phyloP scores from a whole-genome alignment of 73 alveolate species.

The Urostyla sp. region DNA sequence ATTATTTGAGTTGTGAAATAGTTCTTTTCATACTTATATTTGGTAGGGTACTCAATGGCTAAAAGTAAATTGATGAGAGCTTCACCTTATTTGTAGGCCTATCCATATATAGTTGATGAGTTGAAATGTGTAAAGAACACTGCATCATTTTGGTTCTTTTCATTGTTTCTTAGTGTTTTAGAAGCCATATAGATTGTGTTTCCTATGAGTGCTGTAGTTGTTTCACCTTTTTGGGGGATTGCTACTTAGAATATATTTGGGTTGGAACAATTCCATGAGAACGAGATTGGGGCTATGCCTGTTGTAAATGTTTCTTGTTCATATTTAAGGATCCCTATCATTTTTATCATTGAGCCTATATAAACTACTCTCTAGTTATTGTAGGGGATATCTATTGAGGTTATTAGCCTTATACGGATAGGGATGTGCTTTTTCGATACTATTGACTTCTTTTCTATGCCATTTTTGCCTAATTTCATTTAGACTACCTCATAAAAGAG shows the following conservation, averaged over 20 bases:
- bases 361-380: conserved; percentile 79
- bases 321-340: conserved; percentile 80
- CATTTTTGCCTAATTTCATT: neutral
- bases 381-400: conserved; percentile 74
- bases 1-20: conserved; percentile 50
- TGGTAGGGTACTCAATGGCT: conserved; percentile 74
- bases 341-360: conserved; percentile 78
- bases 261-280: conserved; percentile 70
- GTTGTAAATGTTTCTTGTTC: conserved; percentile 83
- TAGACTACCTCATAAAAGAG: conserved; percentile 66
- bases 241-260: conserved; percentile 38
- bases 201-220: conserved; percentile 9
- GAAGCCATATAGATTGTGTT: conserved; percentile 1
- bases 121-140: conserved; percentile 38
- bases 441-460: conserved; percentile 50
- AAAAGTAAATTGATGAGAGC: conserved; percentile 42
- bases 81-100: conserved; percentile 64
- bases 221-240: conserved; percentile 49
- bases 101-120: conserved; percentile 53
- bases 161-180: conserved; percentile 31
- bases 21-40: conserved; percentile 57
- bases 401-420: conserved; percentile 81
- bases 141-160: conserved; percentile 17
- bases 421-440: conserved; percentile 75
- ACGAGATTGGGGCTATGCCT: conserved; percentile 82